These are phyloP conservation scores for Aspergillus proliferans DNA, from an alignment of 2,329 filamentous ascomycete species.

Conservation along the genomic window DNA sequence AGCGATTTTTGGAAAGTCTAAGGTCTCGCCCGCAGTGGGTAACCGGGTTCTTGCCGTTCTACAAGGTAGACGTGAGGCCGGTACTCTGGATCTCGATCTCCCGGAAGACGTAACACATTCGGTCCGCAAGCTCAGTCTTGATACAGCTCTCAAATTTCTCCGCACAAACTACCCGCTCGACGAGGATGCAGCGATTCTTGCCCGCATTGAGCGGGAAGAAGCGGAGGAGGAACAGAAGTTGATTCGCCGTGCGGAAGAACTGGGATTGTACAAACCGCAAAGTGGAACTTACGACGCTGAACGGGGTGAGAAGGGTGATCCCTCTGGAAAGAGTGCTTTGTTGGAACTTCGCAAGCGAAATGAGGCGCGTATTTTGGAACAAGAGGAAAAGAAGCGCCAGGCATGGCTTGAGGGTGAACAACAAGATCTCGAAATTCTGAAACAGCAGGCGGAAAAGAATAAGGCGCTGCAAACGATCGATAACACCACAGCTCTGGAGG, in stretches of 20 bases:
- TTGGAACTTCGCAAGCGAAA: constrained; percentile 35
- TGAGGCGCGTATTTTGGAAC: constrained; percentile 32
- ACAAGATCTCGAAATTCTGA: constrained; percentile 28
- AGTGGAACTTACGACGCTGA: constrained; percentile 39
- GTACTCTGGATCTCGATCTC: constrained; percentile 41
- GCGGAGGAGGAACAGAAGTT: constrained; percentile 32
- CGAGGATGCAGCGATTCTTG: constrained; percentile 44
- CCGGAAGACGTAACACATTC: constrained; percentile 32
- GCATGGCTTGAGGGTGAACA: constrained; percentile 50
- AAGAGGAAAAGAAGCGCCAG: constrained; percentile 45
- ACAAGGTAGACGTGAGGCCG: constrained; percentile 38
- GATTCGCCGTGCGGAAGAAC: constrained; percentile 31
- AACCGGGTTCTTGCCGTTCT: constrained; percentile 36
- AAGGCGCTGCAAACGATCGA: constrained; percentile 33
- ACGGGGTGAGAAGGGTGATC: constrained; percentile 35
- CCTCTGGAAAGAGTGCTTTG: constrained; percentile 39
- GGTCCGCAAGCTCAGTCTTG: constrained; percentile 27
- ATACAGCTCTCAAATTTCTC: constrained; percentile 36
- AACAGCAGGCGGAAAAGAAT: constrained; percentile 26
- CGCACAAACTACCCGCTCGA: constrained; percentile 39
- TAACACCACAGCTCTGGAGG: constrained; percentile 29
- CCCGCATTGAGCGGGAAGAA: constrained; percentile 37
- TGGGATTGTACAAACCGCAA: constrained; percentile 39
- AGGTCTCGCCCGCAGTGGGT: constrained; percentile 24
- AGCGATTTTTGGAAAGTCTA: constrained; percentile 28